phyloP scores from a whole-genome alignment of 2,329 filamentous ascomycete genomes.

The Colletotrichum sp. region DNA sequence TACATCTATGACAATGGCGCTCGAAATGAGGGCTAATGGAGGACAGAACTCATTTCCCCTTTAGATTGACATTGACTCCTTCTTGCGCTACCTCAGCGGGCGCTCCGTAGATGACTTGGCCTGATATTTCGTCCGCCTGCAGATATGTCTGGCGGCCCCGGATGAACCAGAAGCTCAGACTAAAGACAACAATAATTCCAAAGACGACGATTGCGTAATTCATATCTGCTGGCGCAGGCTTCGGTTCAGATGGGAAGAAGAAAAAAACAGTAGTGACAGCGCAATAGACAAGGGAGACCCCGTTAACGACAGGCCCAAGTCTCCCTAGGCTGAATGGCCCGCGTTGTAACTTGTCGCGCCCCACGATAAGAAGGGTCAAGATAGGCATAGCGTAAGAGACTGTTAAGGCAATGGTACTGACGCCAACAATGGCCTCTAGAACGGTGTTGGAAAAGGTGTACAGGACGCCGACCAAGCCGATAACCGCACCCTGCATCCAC shows the following conservation, averaged over 20 bases:
- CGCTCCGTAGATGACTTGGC: not conserved
- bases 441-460: constrained; percentile 61
- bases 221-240: constrained; percentile 53
- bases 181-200: constrained; percentile 57
- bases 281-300: constrained; percentile 57
- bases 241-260: constrained; percentile 54
- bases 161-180: constrained; percentile 55
- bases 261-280: constrained; percentile 58
- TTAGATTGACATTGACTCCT: not conserved
- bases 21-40: not conserved
- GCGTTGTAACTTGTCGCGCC: not conserved
- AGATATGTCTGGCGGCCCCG: constrained; percentile 45
- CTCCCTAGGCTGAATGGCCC: not conserved
- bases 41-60: not conserved
- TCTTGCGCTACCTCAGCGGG: not conserved
- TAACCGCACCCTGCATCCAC: constrained; percentile 53
- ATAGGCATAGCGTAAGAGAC: constrained; percentile 45
- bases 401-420: constrained; percentile 62
- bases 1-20: not conserved
- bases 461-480: constrained; percentile 54
- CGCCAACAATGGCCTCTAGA: constrained; percentile 57
- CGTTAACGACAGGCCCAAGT: constrained; percentile 39
- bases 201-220: constrained; percentile 64
- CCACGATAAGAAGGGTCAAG: not conserved
- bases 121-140: not conserved